Conservation (phyloP, 2,329 filamentous ascomycete genomes). For the Pseudogymnoascus sp. region DNA sequence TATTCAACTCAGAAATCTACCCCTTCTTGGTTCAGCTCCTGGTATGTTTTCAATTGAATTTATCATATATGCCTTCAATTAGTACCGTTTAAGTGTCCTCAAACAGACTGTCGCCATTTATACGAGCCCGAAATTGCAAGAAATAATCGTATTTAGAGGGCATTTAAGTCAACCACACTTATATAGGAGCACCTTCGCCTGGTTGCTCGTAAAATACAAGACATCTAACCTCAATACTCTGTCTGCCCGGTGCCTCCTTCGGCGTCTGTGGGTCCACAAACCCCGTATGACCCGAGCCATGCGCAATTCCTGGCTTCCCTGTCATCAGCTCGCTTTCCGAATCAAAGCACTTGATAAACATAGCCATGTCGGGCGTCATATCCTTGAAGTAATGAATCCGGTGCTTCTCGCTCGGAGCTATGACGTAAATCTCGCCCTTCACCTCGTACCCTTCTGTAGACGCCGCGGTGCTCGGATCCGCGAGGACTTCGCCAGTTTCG, state of each 20-base stretch:
- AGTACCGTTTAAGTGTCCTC: not conserved
- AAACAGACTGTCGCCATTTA: not conserved
- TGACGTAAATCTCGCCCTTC: constrained; percentile 53
- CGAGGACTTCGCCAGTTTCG: constrained; percentile 62
- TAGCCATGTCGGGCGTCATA: constrained; percentile 58
- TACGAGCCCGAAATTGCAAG: no score
- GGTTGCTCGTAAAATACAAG: constrained; percentile 51
- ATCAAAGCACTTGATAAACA: constrained; percentile 74
- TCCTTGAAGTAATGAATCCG: constrained; percentile 63
- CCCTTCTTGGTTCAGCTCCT: no score
- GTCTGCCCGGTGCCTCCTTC: constrained; percentile 57
- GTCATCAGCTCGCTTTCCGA: constrained; percentile 38
- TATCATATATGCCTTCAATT: no score
- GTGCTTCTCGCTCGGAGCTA: constrained; percentile 50
- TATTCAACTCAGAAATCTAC: not conserved
- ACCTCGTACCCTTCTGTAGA: constrained; percentile 53
- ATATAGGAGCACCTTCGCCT: not conserved
- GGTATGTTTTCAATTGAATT: no score
- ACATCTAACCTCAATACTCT: constrained; percentile 80
- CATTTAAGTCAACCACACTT: not conserved
- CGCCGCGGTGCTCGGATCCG: constrained; percentile 38
- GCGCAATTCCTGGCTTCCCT: constrained; percentile 31
- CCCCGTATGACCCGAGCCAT: constrained; percentile 55
- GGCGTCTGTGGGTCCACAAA: constrained; percentile 67
- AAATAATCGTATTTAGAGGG: not conserved